phyloP scores from a whole-genome alignment of 1,139 yeast species.

The Hanseniaspora uvarum region DNA sequence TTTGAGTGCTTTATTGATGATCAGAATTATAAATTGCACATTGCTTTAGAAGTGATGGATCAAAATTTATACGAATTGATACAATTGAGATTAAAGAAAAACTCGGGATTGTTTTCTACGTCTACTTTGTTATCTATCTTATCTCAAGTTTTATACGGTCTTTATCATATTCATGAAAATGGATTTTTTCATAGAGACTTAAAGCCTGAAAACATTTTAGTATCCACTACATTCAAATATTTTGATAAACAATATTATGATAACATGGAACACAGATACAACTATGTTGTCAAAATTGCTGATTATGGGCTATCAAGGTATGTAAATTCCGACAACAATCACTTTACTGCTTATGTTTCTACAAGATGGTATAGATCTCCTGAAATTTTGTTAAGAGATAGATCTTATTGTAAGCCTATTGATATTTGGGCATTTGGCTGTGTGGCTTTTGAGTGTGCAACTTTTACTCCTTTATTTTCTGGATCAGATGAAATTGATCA shows the following conservation, averaged over 20 bases:
- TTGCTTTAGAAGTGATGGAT: constrained; percentile 83
- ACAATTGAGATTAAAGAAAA: constrained; percentile 37
- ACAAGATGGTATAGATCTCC: constrained; percentile 97
- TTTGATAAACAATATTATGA: constrained; percentile 37
- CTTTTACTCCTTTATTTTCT: constrained; percentile 70
- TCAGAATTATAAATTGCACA: constrained; percentile 48
- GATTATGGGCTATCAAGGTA: constrained; percentile 86
- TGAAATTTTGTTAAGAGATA: constrained; percentile 65
- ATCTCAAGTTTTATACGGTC: constrained; percentile 62
- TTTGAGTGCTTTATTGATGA: constrained; percentile 71
- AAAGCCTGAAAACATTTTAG: constrained; percentile 82
- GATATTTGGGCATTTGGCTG: constrained; percentile 95
- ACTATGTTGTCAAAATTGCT: constrained; percentile 66
- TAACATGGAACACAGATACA: constrained; percentile 33
- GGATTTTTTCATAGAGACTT: constrained; percentile 82
- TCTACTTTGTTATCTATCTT: constrained; percentile 55
- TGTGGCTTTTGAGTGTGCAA: constrained; percentile 72
- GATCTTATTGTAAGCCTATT: constrained; percentile 59
- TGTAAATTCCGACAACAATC: constrained; percentile 24
- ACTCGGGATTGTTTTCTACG: constrained; percentile 37
- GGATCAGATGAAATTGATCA: constrained; percentile 75
- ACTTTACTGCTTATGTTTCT: constrained; percentile 70
- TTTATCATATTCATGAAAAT: constrained; percentile 68
- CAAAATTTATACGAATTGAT: constrained; percentile 68
- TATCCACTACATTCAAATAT: constrained; percentile 47